A percentile compares a stretch with the other conserved stretches of the same genome.
Conservation (phyloP, 2,329 filamentous ascomycete genomes). For the Knufia fluminis region DNA sequence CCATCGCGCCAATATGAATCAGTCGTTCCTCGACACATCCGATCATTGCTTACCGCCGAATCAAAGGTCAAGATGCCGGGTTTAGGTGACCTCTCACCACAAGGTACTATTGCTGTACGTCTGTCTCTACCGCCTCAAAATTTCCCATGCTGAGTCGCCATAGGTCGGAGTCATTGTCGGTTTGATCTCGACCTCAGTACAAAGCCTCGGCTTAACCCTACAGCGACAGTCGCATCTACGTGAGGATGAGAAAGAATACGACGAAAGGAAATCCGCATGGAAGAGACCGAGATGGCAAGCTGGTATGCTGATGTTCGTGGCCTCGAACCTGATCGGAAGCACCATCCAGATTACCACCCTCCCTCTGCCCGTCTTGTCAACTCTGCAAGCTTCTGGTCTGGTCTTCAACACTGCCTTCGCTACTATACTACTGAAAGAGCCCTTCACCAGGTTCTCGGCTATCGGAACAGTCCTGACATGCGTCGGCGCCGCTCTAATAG, state of each 20-base stretch:
- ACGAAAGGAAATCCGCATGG: conserved; percentile 79
- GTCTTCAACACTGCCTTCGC: conserved; percentile 99
- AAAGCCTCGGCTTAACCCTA: conserved; percentile 87
- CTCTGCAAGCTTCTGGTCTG: conserved; percentile 86
- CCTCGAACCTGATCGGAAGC: conserved; percentile 88
- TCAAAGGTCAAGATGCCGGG: conserved; percentile 49
- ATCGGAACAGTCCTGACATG: conserved; percentile 83
- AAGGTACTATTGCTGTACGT: conserved; percentile 66
- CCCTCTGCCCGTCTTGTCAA: conserved; percentile 86
- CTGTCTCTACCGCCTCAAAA: conserved; percentile 7
- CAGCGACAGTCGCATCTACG: conserved; percentile 97
- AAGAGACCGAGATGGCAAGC: conserved; percentile 85
- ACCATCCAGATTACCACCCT: conserved; percentile 96
- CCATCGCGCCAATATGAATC: conserved; percentile 5
- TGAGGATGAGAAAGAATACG: conserved; percentile 81
- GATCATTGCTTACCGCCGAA: conserved; percentile 4
- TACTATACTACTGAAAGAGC: conserved; percentile 81
- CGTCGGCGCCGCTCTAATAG: conserved; percentile 80
- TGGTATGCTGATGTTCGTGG: conserved; percentile 94
- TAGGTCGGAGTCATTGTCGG: conserved; percentile 90
- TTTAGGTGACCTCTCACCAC: conserved; percentile 66
- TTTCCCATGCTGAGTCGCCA: conserved; percentile 21
- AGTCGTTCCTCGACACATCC: not conserved
- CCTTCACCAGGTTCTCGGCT: conserved; percentile 89
- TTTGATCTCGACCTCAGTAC: conserved; percentile 83